Evolutionary conservation across 768 basidiomycete species (phyloP).

Genomic region (Phanerochaete sordida): DNA sequence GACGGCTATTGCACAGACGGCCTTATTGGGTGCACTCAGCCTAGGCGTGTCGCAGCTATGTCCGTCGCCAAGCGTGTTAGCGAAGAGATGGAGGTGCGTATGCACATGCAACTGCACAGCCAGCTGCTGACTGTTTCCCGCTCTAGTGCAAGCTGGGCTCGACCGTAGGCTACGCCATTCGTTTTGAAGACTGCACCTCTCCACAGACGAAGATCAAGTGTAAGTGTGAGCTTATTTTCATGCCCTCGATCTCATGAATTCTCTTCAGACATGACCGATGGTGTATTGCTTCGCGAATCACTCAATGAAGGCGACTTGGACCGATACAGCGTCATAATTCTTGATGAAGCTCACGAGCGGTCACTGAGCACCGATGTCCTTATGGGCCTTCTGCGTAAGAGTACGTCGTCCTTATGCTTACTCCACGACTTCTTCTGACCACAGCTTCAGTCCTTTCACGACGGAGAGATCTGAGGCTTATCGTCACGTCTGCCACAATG

Average conservation of each 20-base stretch:
- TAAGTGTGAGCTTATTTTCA: constrained; percentile 32
- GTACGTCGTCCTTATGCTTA: constrained; percentile 40
- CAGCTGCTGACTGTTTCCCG: neutral
- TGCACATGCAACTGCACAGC: constrained; percentile 4
- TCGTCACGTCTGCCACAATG: constrained; percentile 99
- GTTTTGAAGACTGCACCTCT: constrained; percentile 97
- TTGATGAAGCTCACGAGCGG: constrained; percentile 99
- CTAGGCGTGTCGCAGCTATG: constrained; percentile 98
- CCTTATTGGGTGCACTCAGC: constrained; percentile 95
- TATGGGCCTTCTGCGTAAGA: constrained; percentile 94
- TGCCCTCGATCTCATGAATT: neutral
- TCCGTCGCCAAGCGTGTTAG: constrained; percentile 99
- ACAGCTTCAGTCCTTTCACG: constrained; percentile 54
- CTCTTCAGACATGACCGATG: constrained; percentile 91
- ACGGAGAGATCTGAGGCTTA: constrained; percentile 88
- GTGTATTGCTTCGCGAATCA: constrained; percentile 96
- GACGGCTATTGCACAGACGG: constrained; percentile 92
- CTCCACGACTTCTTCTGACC: neutral
- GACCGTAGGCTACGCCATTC: constrained; percentile 95
- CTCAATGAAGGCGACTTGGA: constrained; percentile 98
- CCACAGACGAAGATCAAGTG: constrained; percentile 97
- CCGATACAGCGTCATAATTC: constrained; percentile 92
- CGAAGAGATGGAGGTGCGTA: constrained; percentile 93
- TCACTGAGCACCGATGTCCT: constrained; percentile 96
- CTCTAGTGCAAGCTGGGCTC: constrained; percentile 80